Base-by-base conservation (phyloP, 768 basidiomycete species). In the Amanita thiersii region DNA sequence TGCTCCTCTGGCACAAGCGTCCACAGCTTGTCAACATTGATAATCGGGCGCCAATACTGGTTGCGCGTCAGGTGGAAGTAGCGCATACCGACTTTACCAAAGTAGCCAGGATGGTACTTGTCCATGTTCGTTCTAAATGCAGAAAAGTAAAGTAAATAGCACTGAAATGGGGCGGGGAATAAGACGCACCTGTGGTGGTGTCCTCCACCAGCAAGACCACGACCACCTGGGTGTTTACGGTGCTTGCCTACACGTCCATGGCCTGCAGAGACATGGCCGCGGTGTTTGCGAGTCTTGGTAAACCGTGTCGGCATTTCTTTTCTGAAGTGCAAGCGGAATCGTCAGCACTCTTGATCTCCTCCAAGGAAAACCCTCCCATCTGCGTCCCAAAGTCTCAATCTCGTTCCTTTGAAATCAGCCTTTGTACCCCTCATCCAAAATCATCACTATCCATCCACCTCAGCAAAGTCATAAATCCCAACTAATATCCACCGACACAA, bases 91-190 rank as follows among this genome's bases (percentile, higher is more conserved):
- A 94, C 90, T 72, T 97, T 97, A 75, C 93, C 93, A 65, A 94
- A 98, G 90, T 97, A 97, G 87, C 93, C 93, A 65, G 92, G 92
- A 71, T 97, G 93, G 85, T 91, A 97, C 72, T 94, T 94, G 69
- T 94, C 92, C 60, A 94, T 88, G 74, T 97, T 96, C 60, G 86
- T 93, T 47, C 92, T 89, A 49, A 18, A 32, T 20, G 4, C 15
- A 47, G 39, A 32, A 32, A 49, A 14, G 44, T 25, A 4, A 23
- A 45, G 35, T 41, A 14, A 17, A 4, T 15, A 12, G 15, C 38
- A 10, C 36, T 8, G 19, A 29, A 11, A 15, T 19, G 44, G 28
- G 8, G 12, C 15, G 26, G 23, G 7, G 19, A 4, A 12, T 11
- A 10, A 33, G 34, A 72, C 86, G 56, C 59, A 89, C 87, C 87